Conservation (phyloP, 2,329 filamentous ascomycete genomes). For the Lasiodiplodia gonubiensis region DNA sequence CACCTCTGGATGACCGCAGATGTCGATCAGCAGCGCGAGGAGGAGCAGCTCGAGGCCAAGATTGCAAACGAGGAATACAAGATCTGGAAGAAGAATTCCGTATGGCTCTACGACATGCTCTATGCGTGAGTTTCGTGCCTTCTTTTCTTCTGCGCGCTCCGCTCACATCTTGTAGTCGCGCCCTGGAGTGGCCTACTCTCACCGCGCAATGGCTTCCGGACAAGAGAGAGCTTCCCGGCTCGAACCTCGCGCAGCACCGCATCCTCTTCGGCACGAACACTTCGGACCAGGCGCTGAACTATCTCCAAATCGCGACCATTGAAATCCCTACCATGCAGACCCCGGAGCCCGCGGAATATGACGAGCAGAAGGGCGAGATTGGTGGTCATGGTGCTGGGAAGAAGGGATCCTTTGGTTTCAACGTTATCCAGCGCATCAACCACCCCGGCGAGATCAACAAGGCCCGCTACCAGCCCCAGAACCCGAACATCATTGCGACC, state of each 20-base stretch:
- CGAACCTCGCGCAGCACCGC: constrained; percentile 85
- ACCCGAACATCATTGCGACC: constrained; percentile 94
- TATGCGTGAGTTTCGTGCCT: constrained; percentile 64
- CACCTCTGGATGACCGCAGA: constrained; percentile 41
- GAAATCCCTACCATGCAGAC: constrained; percentile 81
- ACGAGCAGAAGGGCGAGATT: constrained; percentile 90
- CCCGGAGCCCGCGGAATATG: constrained; percentile 82
- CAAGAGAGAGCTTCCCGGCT: constrained; percentile 80
- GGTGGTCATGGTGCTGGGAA: constrained; percentile 85
- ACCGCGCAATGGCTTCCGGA: constrained; percentile 99
- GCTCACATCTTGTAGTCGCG: constrained; percentile 63
- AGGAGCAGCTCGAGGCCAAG: constrained; percentile 77
- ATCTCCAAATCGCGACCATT: constrained; percentile 91
- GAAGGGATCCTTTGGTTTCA: constrained; percentile 78
- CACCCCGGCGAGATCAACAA: constrained; percentile 98
- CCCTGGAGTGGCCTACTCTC: constrained; percentile 94
- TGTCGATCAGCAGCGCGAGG: constrained; percentile 61
- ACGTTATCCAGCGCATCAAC: constrained; percentile 93
- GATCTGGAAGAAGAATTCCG: constrained; percentile 99
- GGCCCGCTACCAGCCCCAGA: constrained; percentile 95
- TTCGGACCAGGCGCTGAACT: constrained; percentile 82
- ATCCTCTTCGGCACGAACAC: constrained; percentile 95
- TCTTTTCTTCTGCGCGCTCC: neutral
- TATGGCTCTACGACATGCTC: constrained; percentile 98
- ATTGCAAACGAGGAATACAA: constrained; percentile 99